Evolutionary conservation across 495 filamentous ascomycete species (phyloP), one percentile per base, ranked within the genome.

Genomic region (Viridothelium virens): DNA sequence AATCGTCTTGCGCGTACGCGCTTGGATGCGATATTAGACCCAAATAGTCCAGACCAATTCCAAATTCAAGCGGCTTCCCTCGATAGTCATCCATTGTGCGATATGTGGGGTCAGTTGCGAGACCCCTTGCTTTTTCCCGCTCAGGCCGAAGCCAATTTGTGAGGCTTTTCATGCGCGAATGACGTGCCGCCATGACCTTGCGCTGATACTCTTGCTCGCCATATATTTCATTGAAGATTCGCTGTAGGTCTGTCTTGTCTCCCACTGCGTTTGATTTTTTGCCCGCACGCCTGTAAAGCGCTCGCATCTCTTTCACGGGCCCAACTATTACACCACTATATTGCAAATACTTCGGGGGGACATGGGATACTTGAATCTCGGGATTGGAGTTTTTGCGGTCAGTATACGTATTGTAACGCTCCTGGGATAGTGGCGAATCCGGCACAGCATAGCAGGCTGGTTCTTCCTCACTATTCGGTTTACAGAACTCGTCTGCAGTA

Each of bases 161-260:
- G 16, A 63, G 61, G 39, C 62, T 41, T 25, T 68, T 59, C 53
- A 36, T 36, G 4, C 53, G 53, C 61, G 16, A 36, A 61, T 61
- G 62, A n/a, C 44, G 41, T 44, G 39, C 36, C 33, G n/a, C 47
- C 44, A 61, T 76, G 50, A 79, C 72, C 68, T 86, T 80, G 38
- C 84, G 77, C 44, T 82, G 74, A 41, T 82, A 81, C 73, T 87
- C 84, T 69, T 87, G 84, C 48, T 81, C 77, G 50, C 83, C 84
- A 64, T 81, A 86, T 63, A 87, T 82, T 64, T 82, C 77, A 10
- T 82, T 82, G 65, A 86, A 77, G 10, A 83, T 77, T 61, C 79
- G 70, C 72, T 84, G 78, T 3, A 65, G 38, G 48, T 64, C 46
- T 39, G 34, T 38, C 34, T 67, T 18, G 53, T 34, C 47, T 37